Percentiles rank a stretch among this genome's conserved stretches.
phyloP scores from a whole-genome alignment of 2,329 filamentous ascomycete genomes.

The Botryotinia globosa region DNA sequence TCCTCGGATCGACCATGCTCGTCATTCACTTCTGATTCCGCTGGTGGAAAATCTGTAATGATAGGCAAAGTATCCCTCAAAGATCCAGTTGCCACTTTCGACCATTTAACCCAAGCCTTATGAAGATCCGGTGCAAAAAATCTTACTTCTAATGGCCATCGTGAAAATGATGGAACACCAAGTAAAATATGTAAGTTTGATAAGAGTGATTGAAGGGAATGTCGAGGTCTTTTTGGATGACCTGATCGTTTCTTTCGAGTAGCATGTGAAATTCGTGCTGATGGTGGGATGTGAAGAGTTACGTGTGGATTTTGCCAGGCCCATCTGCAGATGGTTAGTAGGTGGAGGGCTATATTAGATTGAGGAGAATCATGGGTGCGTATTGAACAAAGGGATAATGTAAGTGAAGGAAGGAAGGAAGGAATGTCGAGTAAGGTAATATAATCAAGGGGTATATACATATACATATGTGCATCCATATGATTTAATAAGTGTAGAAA shows the following conservation, averaged over 20 bases:
- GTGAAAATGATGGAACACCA: slow-evolving; percentile 71
- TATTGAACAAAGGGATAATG: not conserved
- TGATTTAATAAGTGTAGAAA: not conserved
- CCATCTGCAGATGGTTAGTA: slow-evolving; percentile 58
- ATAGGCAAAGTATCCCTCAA: slow-evolving; percentile 30
- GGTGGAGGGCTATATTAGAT: not conserved
- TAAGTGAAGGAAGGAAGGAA: too few relatives aligned
- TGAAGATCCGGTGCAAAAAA: slow-evolving; percentile 75
- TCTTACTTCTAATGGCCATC: slow-evolving; percentile 78
- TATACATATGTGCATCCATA: not conserved
- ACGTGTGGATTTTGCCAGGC: slow-evolving; percentile 83
- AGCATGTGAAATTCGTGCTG: slow-evolving; percentile 56
- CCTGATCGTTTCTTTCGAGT: slow-evolving; percentile 52
- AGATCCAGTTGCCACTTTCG: slow-evolving; percentile 34
- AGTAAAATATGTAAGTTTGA: slow-evolving; percentile 80
- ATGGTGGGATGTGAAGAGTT: slow-evolving; percentile 71
- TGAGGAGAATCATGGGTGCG: too few relatives aligned
- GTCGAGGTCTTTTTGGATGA: slow-evolving; percentile 54
- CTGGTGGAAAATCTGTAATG: slow-evolving; percentile 30
- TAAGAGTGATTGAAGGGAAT: slow-evolving; percentile 65
- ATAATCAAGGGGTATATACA: not conserved
- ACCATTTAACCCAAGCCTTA: slow-evolving; percentile 62
- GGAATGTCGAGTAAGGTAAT: not conserved
- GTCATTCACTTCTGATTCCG: not conserved
- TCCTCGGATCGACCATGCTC: not conserved